Evolutionary conservation across 495 filamentous ascomycete genomes (phyloP), one percentile per base, ranked within the genome.

Genomic region (Penicillium soppii): DNA sequence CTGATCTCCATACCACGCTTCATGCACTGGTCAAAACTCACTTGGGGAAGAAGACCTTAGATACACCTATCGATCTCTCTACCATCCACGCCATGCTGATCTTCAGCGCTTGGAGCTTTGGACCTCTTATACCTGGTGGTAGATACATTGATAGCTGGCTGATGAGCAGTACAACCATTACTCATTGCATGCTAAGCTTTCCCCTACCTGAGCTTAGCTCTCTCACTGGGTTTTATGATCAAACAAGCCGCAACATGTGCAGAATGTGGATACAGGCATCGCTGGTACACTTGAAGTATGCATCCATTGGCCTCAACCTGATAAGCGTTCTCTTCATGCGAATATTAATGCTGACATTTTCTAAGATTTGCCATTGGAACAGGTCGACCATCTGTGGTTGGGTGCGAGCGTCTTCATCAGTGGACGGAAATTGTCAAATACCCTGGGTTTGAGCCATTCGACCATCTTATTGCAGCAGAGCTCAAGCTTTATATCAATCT

Each of bases 261-360:
- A 40, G 47, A 26, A 49, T 49, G 47, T 49, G 47, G 47, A 49
- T 49, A 1, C 47, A 49, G 26, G 47, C 47, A 6, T 49, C 47
- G 7, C 13, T 49, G 7, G 47, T 49, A 16, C 47, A 49, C 21
- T 27, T 49, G 37, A 49, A 49, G 47, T 49, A 41, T 8, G 47
- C 32, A 22, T n/a, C n/a, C n/a, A n/a, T n/a, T n/a, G n/a, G n/a
- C n/a, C n/a, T n/a, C n/a, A n/a, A n/a, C 2, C 23, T 43, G 4
- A 17, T 22, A 21, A 25, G 9, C 10, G 2, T 10, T 5, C 3
- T 30, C 12, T n/a, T 0, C 1, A 30, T 3, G 9, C 15, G 29
- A 1, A 7, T 4, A 27, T 3, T 1, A 37, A 8, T 21, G 10
- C 44, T 47, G 6, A 47, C 30, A 7, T 4, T 0, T 1, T 4